phyloP scores from a whole-genome alignment of 805 yeast species.

The Metschnikowia gruessii region DNA sequence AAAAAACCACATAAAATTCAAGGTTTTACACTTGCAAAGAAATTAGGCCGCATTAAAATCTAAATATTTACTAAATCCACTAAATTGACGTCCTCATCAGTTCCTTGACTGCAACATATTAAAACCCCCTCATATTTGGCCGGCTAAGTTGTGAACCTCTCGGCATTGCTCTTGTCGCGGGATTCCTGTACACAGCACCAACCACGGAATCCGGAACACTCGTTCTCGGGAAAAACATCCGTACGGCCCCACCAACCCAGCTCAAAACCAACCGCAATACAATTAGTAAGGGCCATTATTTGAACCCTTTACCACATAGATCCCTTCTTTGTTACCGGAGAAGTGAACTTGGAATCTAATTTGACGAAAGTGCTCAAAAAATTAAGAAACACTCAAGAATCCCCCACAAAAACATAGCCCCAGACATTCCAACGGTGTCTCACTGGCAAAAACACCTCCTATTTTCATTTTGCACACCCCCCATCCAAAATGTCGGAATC shows the following conservation, averaged over 20 bases:
- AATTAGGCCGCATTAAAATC: too few species aligned
- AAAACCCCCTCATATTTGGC: too few species aligned
- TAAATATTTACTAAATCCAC: too few species aligned
- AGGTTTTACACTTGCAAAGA: too few species aligned
- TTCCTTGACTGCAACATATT: too few species aligned
- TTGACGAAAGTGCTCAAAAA: not conserved
- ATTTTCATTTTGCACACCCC: not conserved
- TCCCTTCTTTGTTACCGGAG: too few species aligned
- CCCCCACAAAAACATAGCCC: not conserved
- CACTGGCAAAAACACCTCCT: not conserved
- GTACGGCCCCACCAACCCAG: not conserved
- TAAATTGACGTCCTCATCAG: too few species aligned
- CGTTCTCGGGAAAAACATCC: constrained; percentile 1
- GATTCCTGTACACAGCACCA: not conserved
- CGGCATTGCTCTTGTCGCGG: too few species aligned
- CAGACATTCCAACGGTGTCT: not conserved
- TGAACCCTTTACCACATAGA: not conserved
- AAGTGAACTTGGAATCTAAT: not conserved
- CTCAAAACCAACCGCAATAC: not conserved
- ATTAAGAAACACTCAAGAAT: not conserved
- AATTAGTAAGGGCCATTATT: not conserved
- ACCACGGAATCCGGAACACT: not conserved
- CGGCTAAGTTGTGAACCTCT: too few species aligned
- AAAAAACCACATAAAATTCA: too few species aligned
- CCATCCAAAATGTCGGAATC: constrained; percentile 15